phyloP scores from a whole-genome alignment of 2,329 filamentous ascomycete genomes.

The Trichoderma aggressivum region DNA sequence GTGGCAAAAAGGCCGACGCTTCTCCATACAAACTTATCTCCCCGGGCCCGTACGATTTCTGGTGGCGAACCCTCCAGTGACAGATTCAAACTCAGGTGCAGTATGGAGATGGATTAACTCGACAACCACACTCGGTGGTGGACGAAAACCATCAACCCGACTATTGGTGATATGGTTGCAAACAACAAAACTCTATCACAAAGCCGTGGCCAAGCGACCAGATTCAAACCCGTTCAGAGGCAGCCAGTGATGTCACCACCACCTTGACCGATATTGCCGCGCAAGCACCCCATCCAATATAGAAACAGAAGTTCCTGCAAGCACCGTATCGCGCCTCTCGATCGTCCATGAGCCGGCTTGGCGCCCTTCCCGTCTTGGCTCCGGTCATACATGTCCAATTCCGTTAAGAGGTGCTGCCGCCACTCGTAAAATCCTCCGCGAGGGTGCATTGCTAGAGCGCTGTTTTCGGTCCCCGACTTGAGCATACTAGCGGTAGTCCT shows the following conservation, averaged over 20 bases:
- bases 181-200: not conserved
- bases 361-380: slow-evolving; percentile 12
- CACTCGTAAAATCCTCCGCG: slow-evolving; percentile 1
- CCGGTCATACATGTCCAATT: not conserved
- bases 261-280: not conserved
- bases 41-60: not conserved
- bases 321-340: not conserved
- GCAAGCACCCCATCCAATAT: not conserved
- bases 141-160: not conserved
- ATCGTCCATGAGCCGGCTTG: slow-evolving; percentile 7
- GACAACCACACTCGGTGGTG: not conserved
- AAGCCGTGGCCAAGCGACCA: not conserved
- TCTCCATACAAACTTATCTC: not conserved
- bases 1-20: not conserved
- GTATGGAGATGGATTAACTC: not conserved
- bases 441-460: not conserved
- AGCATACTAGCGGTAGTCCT: not conserved
- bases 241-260: slow-evolving; percentile 8
- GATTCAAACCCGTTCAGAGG: not conserved
- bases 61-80: not conserved
- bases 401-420: not conserved
- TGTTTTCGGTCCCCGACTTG: not conserved
- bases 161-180: not conserved
- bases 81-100: not conserved
- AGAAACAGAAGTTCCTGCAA: slow-evolving; percentile 15